Evolutionary conservation across 2,329 filamentous ascomycete species (phyloP).

Genomic region (Alternaria gansuensis): DNA sequence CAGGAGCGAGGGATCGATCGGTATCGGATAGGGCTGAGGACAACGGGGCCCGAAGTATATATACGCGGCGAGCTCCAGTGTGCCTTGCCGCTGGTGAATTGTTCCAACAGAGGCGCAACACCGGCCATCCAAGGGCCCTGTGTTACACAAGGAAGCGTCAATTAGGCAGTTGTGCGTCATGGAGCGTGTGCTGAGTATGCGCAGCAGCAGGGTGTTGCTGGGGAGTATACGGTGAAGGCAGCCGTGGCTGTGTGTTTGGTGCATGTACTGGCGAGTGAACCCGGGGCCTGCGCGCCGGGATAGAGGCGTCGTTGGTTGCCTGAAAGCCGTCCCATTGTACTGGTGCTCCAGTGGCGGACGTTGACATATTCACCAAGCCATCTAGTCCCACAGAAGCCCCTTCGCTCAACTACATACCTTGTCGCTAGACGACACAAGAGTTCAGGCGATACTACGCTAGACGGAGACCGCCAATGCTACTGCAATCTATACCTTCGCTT

Average conservation of each 20-base stretch:
- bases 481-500: constrained; percentile 17
- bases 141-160: constrained; percentile 14
- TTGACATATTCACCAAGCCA: not conserved
- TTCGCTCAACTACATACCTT: constrained; percentile 11
- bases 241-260: constrained; percentile 31
- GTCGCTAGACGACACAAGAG: constrained; percentile 9
- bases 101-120: constrained; percentile 22
- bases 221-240: constrained; percentile 26
- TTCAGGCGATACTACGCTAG: constrained; percentile 10
- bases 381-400: not conserved
- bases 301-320: constrained; percentile 11
- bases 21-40: constrained; percentile 35
- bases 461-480: constrained; percentile 12
- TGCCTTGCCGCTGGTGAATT: constrained; percentile 15
- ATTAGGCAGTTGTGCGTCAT: constrained; percentile 29
- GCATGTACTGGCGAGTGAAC: constrained; percentile 15
- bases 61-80: constrained; percentile 12
- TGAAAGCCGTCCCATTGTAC: constrained; percentile 11
- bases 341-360: constrained; percentile 4
- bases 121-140: constrained; percentile 13
- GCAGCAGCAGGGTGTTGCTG: constrained; percentile 19
- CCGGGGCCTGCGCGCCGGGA: constrained; percentile 1
- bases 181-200: constrained; percentile 29
- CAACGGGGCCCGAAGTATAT: constrained; percentile 29
- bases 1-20: constrained; percentile 22